Base-by-base conservation (phyloP, 345 rosid species). In the Euphorbia peplus region DNA sequence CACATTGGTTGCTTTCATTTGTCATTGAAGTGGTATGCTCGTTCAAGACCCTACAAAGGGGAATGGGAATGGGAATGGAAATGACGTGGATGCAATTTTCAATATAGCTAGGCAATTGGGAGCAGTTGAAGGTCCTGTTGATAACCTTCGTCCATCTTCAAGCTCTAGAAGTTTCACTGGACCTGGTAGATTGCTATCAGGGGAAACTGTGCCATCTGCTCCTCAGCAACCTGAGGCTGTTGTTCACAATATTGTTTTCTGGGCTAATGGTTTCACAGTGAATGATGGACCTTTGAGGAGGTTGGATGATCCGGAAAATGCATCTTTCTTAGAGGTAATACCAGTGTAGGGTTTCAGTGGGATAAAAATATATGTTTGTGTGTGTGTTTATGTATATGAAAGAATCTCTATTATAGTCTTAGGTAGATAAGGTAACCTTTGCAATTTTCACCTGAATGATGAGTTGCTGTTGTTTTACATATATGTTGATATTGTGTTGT, bases 241-340 rank as follows among this genome's bases (percentile, higher is more conserved):
- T 32, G 50, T 84, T 68, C 97, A 93, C 75, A 88, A 84, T 75
- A 89, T 93, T 61, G 77, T 88, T 66, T 93, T 93, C 79, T 91
- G 98, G 98, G 75, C 83, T 55, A 84, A 91, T 42, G 98, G 98
- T 67, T 93, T 93, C 82, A 86, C 97, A 25, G 91, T 93, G 48
- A 81, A 91, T 71, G 96, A 84, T 74, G 98, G 98, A 35, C 91
- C 97, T 48, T 70, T 91, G 67, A 86, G 98, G 83, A 86, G 91
- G 78, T 57, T 93, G 84, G 95, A 87, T 41, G 96, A 90, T 85
- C 98, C 98, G 58, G 98, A 90, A 70, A 93, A 90, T 78, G 92
- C 92, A 0, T 47, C 96, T 67, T 93, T 93, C 79, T 77, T 93
- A n/a, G 97, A 93, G 89, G 97, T 93, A 82, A 73, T 47, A 56